phyloP scores from a whole-genome alignment of 208 protist genomes.

The Acanthamoeba sp. region DNA sequence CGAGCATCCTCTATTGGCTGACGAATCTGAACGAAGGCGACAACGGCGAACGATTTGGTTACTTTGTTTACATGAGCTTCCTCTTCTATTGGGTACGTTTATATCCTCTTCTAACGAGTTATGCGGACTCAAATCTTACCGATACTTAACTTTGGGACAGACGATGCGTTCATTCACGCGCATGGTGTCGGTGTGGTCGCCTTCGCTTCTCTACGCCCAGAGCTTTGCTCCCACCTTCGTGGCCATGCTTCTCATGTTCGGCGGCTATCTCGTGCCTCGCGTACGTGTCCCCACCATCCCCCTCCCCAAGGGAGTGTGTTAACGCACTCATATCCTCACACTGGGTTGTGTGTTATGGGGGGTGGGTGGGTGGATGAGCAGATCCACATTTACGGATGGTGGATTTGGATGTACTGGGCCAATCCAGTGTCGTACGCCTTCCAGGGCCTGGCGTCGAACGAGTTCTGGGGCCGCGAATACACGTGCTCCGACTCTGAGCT shows the following conservation, averaged over 20 bases:
- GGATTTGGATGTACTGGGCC: slow-evolving; percentile 70
- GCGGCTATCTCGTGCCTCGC: slow-evolving; percentile 64
- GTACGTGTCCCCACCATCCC: no score
- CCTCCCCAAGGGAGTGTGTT: no score
- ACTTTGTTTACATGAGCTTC: slow-evolving; percentile 34
- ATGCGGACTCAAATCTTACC: no score
- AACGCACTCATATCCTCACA: no score
- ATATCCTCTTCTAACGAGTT: no score
- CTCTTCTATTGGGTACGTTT: slow-evolving; percentile 4
- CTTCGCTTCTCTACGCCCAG: slow-evolving; percentile 11
- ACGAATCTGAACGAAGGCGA: slow-evolving; percentile 27
- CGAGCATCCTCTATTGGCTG: slow-evolving; percentile 60
- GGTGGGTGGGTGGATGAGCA: no score
- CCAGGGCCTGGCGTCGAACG: slow-evolving; percentile 8
- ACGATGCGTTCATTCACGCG: slow-evolving; percentile 50
- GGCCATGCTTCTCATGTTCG: slow-evolving; percentile 43
- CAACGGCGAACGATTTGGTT: slow-evolving; percentile 19
- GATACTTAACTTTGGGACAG: no score
- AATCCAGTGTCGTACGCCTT: slow-evolving; percentile 45
- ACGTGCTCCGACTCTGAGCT: not conserved
- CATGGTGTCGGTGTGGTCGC: not conserved
- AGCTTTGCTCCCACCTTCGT: slow-evolving; percentile 58
- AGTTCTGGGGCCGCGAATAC: not conserved
- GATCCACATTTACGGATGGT: slow-evolving; percentile 13
- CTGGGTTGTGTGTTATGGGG: no score